Percentiles rank a stretch among this genome's conserved stretches.
phyloP scores from a whole-genome alignment of 1,284 basidiomycete genomes.

The Macrocystidia cucumis region DNA sequence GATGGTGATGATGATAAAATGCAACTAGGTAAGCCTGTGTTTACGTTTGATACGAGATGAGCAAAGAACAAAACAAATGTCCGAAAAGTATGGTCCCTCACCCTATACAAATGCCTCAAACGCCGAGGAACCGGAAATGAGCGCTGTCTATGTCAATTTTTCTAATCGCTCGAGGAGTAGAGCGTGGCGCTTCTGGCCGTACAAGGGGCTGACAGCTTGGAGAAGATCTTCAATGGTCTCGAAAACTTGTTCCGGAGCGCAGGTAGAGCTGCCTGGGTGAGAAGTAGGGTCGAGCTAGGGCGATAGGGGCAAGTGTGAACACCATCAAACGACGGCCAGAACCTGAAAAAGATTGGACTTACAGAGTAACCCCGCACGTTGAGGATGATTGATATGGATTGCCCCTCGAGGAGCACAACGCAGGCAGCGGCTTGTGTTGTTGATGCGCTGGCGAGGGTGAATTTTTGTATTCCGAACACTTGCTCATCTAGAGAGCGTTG shows the following conservation, averaged over 20 bases:
- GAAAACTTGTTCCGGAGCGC: slow-evolving; percentile 20
- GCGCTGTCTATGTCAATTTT: no score
- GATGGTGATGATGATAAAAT: slow-evolving; percentile 13
- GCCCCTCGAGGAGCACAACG: slow-evolving; percentile 49
- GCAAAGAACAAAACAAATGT: no score
- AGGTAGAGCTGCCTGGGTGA: slow-evolving; percentile 10
- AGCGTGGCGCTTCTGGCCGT: slow-evolving; percentile 37
- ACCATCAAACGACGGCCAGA: slow-evolving; percentile 6
- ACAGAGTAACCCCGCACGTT: slow-evolving; percentile 48
- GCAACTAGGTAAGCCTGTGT: slow-evolving; percentile 3
- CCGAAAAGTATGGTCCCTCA: no score
- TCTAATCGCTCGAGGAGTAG: slow-evolving; percentile 40
- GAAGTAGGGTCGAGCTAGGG: slow-evolving; percentile 15
- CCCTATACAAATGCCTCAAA: no score
- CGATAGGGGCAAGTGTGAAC: background rate
- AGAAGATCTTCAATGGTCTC: slow-evolving; percentile 55
- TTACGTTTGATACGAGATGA: no score
- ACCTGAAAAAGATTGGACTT: slow-evolving; percentile 10
- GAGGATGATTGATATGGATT: slow-evolving; percentile 36
- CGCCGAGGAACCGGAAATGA: no score
- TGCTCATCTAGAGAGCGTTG: slow-evolving; percentile 48
- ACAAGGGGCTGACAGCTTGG: slow-evolving; percentile 41
- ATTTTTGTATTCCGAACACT: slow-evolving; percentile 45
- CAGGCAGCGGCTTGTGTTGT: slow-evolving; percentile 41
- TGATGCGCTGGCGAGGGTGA: slow-evolving; percentile 28